Evolutionary conservation across 768 basidiomycete species (phyloP).

Genomic region (Tylopilus balloui): DNA sequence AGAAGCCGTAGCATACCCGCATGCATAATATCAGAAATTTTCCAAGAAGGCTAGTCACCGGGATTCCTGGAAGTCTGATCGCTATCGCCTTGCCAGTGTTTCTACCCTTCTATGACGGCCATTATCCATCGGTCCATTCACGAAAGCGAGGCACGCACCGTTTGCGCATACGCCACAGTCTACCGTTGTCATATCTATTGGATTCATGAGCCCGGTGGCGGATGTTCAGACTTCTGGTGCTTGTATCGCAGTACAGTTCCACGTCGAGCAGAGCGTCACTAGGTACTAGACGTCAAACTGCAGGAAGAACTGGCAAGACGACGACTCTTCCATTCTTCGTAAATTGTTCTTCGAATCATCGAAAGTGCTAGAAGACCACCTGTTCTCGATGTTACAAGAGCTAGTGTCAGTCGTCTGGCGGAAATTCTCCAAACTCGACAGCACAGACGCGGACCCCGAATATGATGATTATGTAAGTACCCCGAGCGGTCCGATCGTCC

Average conservation of each 20-base stretch:
- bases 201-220: conserved; percentile 18
- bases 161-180: background rate
- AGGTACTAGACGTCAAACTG: conserved; percentile 1
- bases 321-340: conserved; percentile 20
- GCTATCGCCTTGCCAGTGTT: conserved; percentile 10
- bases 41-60: conserved; percentile 9
- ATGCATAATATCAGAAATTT: conserved; percentile 17
- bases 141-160: conserved; percentile 2
- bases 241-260: conserved; percentile 1
- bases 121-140: background rate
- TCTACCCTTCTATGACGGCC: conserved; percentile 1
- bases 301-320: conserved; percentile 4
- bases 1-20: conserved; percentile 13
- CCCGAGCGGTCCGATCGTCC: background rate
- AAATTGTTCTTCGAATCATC: conserved; percentile 18
- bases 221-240: conserved; percentile 7
- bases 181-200: background rate
- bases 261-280: conserved; percentile 1
- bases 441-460: background rate
- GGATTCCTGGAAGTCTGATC: conserved; percentile 16
- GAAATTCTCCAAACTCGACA: conserved; percentile 3
- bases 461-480: conserved; percentile 9
- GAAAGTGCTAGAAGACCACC: conserved; percentile 6
- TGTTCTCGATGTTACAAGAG: conserved; percentile 17
- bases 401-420: conserved; percentile 9